Evolutionary conservation across 2,329 filamentous ascomycete species (phyloP), one percentile per base, ranked within the genome.

Genomic region (Diplodia seriata): DNA sequence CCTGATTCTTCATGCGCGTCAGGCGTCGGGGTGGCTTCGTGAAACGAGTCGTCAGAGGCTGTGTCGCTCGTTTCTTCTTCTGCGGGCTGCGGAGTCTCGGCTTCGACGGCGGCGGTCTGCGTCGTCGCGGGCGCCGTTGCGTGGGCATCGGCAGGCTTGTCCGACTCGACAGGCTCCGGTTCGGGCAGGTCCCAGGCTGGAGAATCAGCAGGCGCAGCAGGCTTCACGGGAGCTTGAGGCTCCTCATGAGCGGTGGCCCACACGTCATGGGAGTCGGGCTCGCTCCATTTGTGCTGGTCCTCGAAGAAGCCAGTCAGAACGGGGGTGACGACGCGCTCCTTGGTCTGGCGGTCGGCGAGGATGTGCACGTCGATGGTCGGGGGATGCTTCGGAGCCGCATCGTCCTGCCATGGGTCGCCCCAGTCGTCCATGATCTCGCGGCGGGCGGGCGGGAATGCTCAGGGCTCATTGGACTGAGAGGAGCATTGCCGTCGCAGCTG

Each of bases 361-460:
- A 61, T 62, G 65, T 50, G 53, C 29, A 51, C 36, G 33, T 65
- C 62, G 51, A 65, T 43, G 62, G 49, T 33, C 57, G 71, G 70
- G 61, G 72, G 71, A 70, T 68, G 65, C 62, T 72, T 70, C 50
- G 68, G 59, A 33, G 71, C 69, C 68, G 68, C 67, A 74, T 78
- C 74, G 71, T 78, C 76, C 70, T 77, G 77, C 78, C 78, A 80
- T 72, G 78, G 78, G 76, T 80, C 78, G 71, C 76, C 76, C 78
- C 78, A 80, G 71, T 79, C 75, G 75, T 80, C 78, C 78, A 80
- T 80, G 68, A 69, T 78, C 72, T 72, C 66, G 70, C 69, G 68
- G 69, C 64, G 67, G 68, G 73, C 65, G n/a, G 29, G 55, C 38
- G 18, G 51, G 14, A 15, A 12, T 40, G n/a, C 23, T 62, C 54